Evolutionary conservation across 345 rosid genomes (phyloP).

Genomic region (Firmiana major): DNA sequence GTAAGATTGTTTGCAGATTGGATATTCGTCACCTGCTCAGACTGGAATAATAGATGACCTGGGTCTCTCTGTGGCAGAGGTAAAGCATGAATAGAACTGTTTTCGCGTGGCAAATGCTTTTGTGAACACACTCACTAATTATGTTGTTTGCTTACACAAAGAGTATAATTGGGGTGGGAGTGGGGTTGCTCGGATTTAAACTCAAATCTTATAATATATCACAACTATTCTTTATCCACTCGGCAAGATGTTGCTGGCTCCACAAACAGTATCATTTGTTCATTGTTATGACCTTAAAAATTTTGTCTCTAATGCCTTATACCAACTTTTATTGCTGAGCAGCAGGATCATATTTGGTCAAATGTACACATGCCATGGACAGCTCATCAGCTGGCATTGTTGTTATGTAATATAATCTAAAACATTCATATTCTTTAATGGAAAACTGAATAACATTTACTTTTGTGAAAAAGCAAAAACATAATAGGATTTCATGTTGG

Average conservation of each 20-base stretch:
- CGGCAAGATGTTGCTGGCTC: no score
- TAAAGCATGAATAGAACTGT: slow-evolving; percentile 12
- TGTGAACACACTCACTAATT: neutral
- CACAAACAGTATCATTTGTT: no score
- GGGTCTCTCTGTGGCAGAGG: slow-evolving; percentile 61
- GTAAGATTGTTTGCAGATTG: slow-evolving; percentile 43
- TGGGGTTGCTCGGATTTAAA: no score
- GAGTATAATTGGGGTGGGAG: no score
- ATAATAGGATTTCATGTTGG: no score
- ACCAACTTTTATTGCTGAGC: neutral
- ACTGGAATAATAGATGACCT: slow-evolving; percentile 65
- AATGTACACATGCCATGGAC: neutral
- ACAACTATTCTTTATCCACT: no score
- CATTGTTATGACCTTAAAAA: neutral
- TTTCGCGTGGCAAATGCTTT: slow-evolving; percentile 17
- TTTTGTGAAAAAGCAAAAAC: no score
- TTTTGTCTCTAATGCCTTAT: neutral
- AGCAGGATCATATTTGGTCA: neutral
- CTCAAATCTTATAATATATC: no score
- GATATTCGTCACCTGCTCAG: slow-evolving; percentile 86
- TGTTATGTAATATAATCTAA: no score
- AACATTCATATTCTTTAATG: no score
- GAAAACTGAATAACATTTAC: no score
- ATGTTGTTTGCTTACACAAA: neutral
- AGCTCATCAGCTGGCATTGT: no score